Percentiles rank a stretch among this genome's conserved stretches.
Evolutionary conservation across 768 basidiomycete genomes (phyloP).

Genomic region (Mycena leptocephala): DNA sequence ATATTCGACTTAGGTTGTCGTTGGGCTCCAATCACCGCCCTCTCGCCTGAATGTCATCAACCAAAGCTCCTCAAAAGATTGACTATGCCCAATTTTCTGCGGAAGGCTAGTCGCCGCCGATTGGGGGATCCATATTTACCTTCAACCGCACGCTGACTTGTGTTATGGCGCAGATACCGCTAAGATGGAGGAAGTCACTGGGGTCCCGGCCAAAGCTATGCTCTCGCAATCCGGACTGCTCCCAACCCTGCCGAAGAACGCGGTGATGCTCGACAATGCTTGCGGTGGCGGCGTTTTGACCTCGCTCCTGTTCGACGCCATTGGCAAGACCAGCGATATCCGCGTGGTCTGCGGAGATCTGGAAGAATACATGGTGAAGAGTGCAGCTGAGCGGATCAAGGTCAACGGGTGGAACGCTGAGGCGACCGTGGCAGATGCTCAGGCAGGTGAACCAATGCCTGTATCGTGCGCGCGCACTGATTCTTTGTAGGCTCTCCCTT

Average conservation of each 20-base stretch:
- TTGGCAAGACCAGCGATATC: background rate
- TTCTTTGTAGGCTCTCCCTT: background rate
- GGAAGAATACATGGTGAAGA: background rate
- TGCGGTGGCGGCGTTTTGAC: slow-evolving; percentile 17
- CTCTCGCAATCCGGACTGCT: background rate
- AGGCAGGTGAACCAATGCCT: too few species aligned
- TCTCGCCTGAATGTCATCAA: too few species aligned
- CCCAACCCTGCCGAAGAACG: background rate
- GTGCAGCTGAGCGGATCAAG: background rate
- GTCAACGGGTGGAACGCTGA: slow-evolving; percentile 11
- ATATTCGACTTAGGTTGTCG: too few species aligned
- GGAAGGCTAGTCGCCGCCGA: too few species aligned
- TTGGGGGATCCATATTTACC: too few species aligned
- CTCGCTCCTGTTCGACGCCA: background rate
- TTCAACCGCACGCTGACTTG: background rate
- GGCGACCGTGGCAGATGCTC: slow-evolving; percentile 6
- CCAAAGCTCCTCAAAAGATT: too few species aligned
- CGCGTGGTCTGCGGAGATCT: slow-evolving; percentile 1
- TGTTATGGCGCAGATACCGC: background rate
- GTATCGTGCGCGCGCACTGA: too few species aligned
- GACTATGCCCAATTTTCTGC: too few species aligned
- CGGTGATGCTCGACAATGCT: slow-evolving; percentile 20
- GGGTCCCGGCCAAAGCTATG: background rate
- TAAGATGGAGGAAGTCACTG: background rate
- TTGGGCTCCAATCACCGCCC: too few species aligned